These are phyloP conservation scores for Picea glauca DNA, from an alignment of 75 land plant species.

Conservation along the genomic window DNA sequence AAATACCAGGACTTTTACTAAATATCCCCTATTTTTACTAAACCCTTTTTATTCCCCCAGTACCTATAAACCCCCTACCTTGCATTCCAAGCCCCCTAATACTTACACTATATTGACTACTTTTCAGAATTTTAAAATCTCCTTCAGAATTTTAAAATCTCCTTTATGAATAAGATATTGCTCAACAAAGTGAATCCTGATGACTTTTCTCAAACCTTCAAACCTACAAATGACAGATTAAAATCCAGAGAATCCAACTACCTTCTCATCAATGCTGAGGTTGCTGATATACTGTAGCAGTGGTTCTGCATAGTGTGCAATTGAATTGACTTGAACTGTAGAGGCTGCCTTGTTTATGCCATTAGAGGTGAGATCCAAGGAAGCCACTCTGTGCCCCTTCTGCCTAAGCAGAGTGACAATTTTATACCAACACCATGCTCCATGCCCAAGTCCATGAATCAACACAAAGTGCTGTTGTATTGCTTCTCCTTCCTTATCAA, in stretches of 20 bases:
- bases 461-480: slow-evolving; percentile 28
- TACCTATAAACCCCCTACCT: no score
- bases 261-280: slow-evolving; percentile 6
- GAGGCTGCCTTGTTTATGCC: slow-evolving; percentile 20
- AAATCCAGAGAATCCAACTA: neutral
- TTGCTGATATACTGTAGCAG: neutral
- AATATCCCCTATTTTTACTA: no score
- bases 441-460: slow-evolving; percentile 36
- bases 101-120: no score
- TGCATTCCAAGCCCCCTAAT: no score
- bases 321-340: slow-evolving; percentile 8
- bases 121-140: no score
- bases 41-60: no score
- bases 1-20: no score
- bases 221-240: no score
- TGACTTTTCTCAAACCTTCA: no score
- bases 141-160: no score
- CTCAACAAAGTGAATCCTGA: no score
- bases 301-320: neutral
- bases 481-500: neutral
- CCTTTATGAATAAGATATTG: no score
- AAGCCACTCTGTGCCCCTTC: slow-evolving; percentile 23
- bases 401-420: slow-evolving; percentile 19
- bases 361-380: slow-evolving; percentile 30
- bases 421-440: slow-evolving; percentile 46